Base-by-base conservation (phyloP, 768 basidiomycete species). In the Lactifluus piperatus region DNA sequence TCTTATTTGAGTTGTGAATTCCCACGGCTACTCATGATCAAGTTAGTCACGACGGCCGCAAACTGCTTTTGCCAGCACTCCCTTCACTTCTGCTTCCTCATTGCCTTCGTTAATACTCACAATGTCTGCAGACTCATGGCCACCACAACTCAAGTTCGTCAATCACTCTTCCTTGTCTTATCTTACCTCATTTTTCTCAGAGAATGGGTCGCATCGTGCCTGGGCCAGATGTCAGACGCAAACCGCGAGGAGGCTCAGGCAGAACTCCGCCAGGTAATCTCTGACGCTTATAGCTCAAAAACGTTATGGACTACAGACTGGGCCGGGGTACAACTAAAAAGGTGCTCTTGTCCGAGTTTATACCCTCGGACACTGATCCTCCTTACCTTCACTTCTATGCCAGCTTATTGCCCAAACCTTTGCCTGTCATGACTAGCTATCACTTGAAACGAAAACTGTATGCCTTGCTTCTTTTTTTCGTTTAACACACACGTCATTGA, bases 201-300 rank as follows among this genome's bases (percentile, higher is more conserved):
- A 75, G 85, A 88, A 71, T 97, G 94, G 92, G 94, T 98, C 30
- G 91, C 94, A 69, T 86, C 85, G 73, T 95, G 91, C 69, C 78
- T 98, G 26, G 86, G 89, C 26, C 86, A 93, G 74, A 94, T 95
- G 79, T 90, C 90, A 18, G 88, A 94, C 64, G 73, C 79, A 52
- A 97, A 95, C 74, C 84, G 88, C 71, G 74, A 75, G 50, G 92
- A 94, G 65, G 94, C 94, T 22, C 91, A 94, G 69, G 80, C 87
- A 60, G 97, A 99, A 78, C 75, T 99, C 70, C 94, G 93, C 82
- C 82, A 90, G 84, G 88, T 93, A 81, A 97, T 99, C 73, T 87
- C 89, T 81, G 83, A 93, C 66, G 86, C 93, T 73, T 95, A 91
- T 75, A 79, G 83, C 62, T 79, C 83, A 68, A 85, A 89, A 70